Evolutionary conservation across 257 asterid species (phyloP).

Genomic region (Solanum dulcamara): DNA sequence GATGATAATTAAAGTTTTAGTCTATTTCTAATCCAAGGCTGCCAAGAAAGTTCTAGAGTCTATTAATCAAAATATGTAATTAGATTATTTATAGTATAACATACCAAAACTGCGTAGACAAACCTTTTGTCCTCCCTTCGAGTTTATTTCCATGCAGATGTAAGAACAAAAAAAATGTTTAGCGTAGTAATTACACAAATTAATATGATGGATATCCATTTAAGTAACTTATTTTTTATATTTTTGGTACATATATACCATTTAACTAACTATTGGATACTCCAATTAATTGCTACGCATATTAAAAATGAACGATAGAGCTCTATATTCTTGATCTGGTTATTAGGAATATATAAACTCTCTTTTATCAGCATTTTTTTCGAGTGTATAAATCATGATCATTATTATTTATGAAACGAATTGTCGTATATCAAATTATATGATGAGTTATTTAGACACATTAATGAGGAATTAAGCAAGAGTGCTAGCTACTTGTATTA

Average conservation of each 20-base stretch:
- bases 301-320: background rate
- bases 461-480: background rate
- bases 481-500: too few species aligned
- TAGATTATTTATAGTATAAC: background rate
- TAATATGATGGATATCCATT: background rate
- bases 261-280: background rate
- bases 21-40: background rate
- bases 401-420: background rate
- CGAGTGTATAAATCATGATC: background rate
- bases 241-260: background rate
- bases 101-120: slow-evolving; percentile 8
- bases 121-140: slow-evolving; percentile 2
- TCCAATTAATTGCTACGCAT: background rate
- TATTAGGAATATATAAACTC: background rate
- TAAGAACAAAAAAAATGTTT: background rate
- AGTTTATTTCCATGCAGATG: slow-evolving; percentile 12
- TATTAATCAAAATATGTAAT: background rate
- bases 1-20: background rate
- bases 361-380: background rate
- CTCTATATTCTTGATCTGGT: background rate
- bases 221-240: background rate
- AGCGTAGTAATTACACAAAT: background rate
- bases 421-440: background rate
- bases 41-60: background rate
- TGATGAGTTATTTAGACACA: background rate